Percentiles rank a stretch among this genome's conserved stretches.
phyloP scores from a whole-genome alignment of 208 protist genomes.

The Crithidia fasciculata region DNA sequence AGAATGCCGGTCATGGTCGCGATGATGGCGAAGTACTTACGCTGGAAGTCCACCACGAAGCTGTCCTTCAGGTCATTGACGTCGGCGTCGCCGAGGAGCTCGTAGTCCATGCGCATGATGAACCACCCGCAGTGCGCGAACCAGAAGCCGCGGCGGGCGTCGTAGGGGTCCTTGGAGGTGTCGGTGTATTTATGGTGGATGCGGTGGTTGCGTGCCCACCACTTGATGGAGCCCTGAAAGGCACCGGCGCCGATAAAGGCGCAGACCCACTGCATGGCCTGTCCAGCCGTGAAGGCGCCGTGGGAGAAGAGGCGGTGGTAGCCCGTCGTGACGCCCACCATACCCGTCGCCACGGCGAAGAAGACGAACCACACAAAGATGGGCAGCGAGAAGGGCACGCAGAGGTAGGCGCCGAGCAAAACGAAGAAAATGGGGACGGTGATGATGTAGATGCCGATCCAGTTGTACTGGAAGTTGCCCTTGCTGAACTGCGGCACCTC shows the following conservation, averaged over 20 bases:
- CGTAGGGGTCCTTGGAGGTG: conserved; percentile 89
- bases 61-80: conserved; percentile 79
- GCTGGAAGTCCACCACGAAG: conserved; percentile 81
- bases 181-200: conserved; percentile 90
- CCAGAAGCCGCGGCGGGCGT: conserved; percentile 85
- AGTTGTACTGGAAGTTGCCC: conserved; percentile 54
- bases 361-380: conserved; percentile 33
- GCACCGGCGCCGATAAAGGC: conserved; percentile 72
- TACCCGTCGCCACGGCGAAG: conserved; percentile 67
- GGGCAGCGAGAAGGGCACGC: conserved; percentile 28
- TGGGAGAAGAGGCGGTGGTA: conserved; percentile 91
- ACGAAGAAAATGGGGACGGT: conserved; percentile 31
- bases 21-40: conserved; percentile 78
- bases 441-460: conserved; percentile 47
- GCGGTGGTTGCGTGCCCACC: conserved; percentile 90
- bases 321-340: conserved; percentile 86
- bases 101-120: conserved; percentile 89
- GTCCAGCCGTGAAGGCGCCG: conserved; percentile 61
- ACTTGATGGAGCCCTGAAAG: conserved; percentile 90
- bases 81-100: conserved; percentile 76
- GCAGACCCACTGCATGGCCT: conserved; percentile 65
- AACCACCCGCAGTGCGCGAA: conserved; percentile 92
- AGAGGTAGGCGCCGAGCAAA: conserved; percentile 29
- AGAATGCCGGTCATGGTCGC: conserved; percentile 80
- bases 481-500: conserved; percentile 47